Evolutionary conservation across 495 filamentous ascomycete genomes (phyloP), one percentile per base, ranked within the genome.

Genomic region (Trichodelitschia bisporula): DNA sequence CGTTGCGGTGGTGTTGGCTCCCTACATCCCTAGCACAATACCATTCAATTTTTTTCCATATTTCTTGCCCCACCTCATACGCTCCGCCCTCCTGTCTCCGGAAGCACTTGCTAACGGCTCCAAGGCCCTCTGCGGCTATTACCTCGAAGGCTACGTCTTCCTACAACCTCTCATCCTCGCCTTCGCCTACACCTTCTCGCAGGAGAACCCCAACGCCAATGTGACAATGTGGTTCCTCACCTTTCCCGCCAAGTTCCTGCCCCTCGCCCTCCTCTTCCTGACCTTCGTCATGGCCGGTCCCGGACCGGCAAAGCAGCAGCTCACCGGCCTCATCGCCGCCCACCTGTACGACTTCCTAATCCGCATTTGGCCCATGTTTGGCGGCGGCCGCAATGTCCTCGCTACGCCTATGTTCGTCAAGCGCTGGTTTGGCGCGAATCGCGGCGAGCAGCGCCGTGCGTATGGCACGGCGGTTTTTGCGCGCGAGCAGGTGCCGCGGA

Each of bases 291-390:
- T 58, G 29, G 45, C 35, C 4, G 59, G 57, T 3, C 59, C 56
- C 28, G 28, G 46, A 1, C 47, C 49, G 5, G 59, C 64, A 2
- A 32, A 69, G 34, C 30, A 58, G 6, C 67, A 79, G 31, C 40
- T 57, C 23, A 74, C 54, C 12, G 83, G 82, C 12, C 59, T 93
- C 17, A 29, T 83, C 21, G 77, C 77, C 12, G 82, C 79, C 15
- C 83, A 91, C 46, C 45, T 80, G 15, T 76, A 80, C 46, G 74
- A 90, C 42, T 93, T 91, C 43, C 46, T 89, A 26, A 79, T 73
- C 2, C 61, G 71, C 24, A 60, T 84, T 18, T 91, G 74, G 53
- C 82, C 83, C 11, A 62, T 67, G 25, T 83, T 83, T 51, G 80
- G 79, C 14, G 71, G 73, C 30, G 80, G 80, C 2, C 50, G 51